phyloP scores from a whole-genome alignment of 2,329 filamentous ascomycete genomes.

The Sporothrix pseudoabietina region DNA sequence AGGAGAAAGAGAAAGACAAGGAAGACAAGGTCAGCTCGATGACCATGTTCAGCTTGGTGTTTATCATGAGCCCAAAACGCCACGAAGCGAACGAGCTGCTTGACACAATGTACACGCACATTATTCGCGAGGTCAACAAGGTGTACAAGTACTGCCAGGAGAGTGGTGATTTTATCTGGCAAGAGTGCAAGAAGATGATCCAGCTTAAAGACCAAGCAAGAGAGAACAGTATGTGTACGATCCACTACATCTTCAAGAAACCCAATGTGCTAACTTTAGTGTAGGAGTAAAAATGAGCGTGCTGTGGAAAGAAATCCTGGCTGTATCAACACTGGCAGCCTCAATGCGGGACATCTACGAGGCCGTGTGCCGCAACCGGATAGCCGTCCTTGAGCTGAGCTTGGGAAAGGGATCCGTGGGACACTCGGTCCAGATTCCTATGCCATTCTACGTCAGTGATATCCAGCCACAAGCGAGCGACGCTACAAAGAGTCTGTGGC shows the following conservation, averaged over 20 bases:
- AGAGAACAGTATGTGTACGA: slow-evolving; percentile 57
- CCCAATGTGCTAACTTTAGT: background rate
- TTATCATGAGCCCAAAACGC: slow-evolving; percentile 79
- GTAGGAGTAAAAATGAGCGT: slow-evolving; percentile 61
- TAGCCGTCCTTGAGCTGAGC: slow-evolving; percentile 79
- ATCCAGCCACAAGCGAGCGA: slow-evolving; percentile 69
- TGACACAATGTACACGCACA: slow-evolving; percentile 79
- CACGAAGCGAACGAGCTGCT: slow-evolving; percentile 74
- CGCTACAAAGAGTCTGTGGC: slow-evolving; percentile 71
- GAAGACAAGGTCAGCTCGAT: slow-evolving; percentile 70
- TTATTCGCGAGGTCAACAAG: slow-evolving; percentile 90
- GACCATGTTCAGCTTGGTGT: slow-evolving; percentile 98
- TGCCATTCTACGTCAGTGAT: slow-evolving; percentile 70
- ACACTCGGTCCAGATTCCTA: slow-evolving; percentile 65
- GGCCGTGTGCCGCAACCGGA: slow-evolving; percentile 79
- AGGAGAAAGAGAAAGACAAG: slow-evolving; percentile 43
- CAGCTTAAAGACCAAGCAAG: slow-evolving; percentile 78
- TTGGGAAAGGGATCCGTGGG: slow-evolving; percentile 60
- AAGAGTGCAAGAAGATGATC: slow-evolving; percentile 82
- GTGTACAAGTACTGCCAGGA: slow-evolving; percentile 92
- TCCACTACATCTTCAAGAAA: background rate
- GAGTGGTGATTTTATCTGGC: slow-evolving; percentile 86
- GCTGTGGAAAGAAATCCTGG: slow-evolving; percentile 71
- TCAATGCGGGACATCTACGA: slow-evolving; percentile 82
- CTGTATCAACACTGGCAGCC: slow-evolving; percentile 74